Evolutionary conservation across 768 basidiomycete species (phyloP), one percentile per base, ranked within the genome.

Genomic region (Roridomyces roridus): DNA sequence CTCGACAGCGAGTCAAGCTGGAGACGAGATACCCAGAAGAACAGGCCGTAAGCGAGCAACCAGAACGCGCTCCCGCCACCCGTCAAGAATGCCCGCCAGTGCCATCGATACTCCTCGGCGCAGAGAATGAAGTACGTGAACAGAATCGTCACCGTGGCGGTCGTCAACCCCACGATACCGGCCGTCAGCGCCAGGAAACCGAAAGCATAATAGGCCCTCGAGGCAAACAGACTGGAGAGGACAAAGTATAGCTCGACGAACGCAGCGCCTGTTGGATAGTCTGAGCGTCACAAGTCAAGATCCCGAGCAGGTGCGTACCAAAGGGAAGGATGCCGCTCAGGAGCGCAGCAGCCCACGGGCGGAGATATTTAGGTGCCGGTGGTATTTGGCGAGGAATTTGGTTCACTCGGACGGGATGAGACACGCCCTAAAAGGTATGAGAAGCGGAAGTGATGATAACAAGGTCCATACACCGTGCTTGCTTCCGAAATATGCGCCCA

Each of bases 361-460:
- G 82, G 43, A 97, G 84, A 70, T 97, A 96, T 69, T 85, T 91
- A 23, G 92, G 93, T 9, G 79, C 72, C 11, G 92, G 91, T 1
- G 96, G 96, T 51, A 98, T 95, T 70, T 98, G 96, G n/a, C 96
- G 84, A 14, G 96, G 96, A 54, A 98, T 98, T 53, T 86, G 89
- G 63, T 96, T 93, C 26, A 95, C 92, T 56, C 95, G 81, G 35
- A 94, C 91, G 11, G 95, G 96, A 68, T 94, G 85, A n/a, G 77
- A 72, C 52, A 97, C 72, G 25, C 75, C 79, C 92, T 96, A 59
- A 5, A 48, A 39, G 44, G 39, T 20, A 36, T 52, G 23, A 62
- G 45, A 40, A 59, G 67, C 29, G 53, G 51, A 42, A 20, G 28
- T 29, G 31, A 28, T 28, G 17, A 40, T 28, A 46, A 18, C 17